Conservation (phyloP, 768 basidiomycete species). For the Boletellus sp. region DNA sequence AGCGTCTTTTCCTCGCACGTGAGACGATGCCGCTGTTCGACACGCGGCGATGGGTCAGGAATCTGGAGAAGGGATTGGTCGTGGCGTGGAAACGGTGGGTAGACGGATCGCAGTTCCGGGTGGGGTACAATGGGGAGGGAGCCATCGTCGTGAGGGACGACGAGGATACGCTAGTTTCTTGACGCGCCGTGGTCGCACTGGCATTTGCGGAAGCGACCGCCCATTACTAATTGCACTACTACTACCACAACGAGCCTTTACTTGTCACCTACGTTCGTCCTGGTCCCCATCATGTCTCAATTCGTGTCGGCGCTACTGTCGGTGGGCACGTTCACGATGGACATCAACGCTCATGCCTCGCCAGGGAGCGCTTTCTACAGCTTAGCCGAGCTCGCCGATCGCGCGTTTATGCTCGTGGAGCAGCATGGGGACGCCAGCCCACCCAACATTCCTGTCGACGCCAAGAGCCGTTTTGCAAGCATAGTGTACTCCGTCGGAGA, state of each 20-base stretch:
- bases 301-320: too few relatives aligned
- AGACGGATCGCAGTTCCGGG: constrained; percentile 35
- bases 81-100: constrained; percentile 49
- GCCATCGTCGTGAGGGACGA: constrained; percentile 32
- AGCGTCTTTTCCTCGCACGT: constrained; percentile 39
- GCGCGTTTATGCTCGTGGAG: constrained; percentile 15
- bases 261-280: too few relatives aligned
- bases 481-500: constrained; percentile 13
- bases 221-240: too few relatives aligned
- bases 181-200: too few relatives aligned
- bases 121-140: constrained; percentile 31
- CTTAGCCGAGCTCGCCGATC: constrained; percentile 19
- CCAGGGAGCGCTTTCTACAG: constrained; percentile 3
- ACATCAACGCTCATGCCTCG: constrained; percentile 6
- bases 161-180: constrained; percentile 2
- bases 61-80: constrained; percentile 43
- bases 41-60: constrained; percentile 43
- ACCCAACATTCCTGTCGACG: not conserved
- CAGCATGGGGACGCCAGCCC: constrained; percentile 1
- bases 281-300: too few relatives aligned
- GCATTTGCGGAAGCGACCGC: too few relatives aligned
- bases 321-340: not conserved
- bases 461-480: constrained; percentile 13
- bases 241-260: too few relatives aligned
- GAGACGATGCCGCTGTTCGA: constrained; percentile 47